Conservation (phyloP, 2,329 filamentous ascomycete species). For the Aureobasidium sp. region DNA sequence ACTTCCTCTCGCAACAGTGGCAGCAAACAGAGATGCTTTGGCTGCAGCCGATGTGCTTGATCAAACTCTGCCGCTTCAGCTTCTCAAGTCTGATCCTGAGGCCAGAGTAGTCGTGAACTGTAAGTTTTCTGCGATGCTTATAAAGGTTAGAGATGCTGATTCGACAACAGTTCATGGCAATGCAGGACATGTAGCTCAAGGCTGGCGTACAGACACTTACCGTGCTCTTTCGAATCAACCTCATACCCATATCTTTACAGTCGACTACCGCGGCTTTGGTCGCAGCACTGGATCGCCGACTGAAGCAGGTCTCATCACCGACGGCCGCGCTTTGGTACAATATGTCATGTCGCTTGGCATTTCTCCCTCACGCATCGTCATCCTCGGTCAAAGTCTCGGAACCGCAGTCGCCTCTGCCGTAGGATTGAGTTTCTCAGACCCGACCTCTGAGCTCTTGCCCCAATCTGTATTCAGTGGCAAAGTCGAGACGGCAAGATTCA, state of each 20-base stretch:
- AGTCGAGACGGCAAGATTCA: constrained; percentile 50
- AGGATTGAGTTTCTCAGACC: constrained; percentile 55
- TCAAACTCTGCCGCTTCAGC: constrained; percentile 34
- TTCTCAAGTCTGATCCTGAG: constrained; percentile 45
- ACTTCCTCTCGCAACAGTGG: constrained; percentile 68
- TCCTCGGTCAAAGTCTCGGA: constrained; percentile 81
- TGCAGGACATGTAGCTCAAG: constrained; percentile 76
- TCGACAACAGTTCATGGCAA: constrained; percentile 48
- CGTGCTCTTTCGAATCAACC: constrained; percentile 67
- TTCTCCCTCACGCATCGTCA: constrained; percentile 61
- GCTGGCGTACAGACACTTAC: constrained; percentile 66
- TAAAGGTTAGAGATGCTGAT: neutral
- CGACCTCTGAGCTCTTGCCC: constrained; percentile 14
- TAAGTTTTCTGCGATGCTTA: constrained; percentile 21
- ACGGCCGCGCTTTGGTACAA: constrained; percentile 64
- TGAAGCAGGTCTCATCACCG: constrained; percentile 72
- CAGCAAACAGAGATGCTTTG: constrained; percentile 59
- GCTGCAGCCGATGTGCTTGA: constrained; percentile 38
- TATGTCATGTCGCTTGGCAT: constrained; percentile 63
- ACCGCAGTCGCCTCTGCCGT: constrained; percentile 74
- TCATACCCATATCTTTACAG: constrained; percentile 69
- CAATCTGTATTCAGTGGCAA: neutral
- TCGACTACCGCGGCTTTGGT: constrained; percentile 88
- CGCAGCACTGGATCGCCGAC: constrained; percentile 70
- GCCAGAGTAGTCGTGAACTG: constrained; percentile 49